Evolutionary conservation across 2,329 filamentous ascomycete genomes (phyloP).

Genomic region (Fusarium caatingaense): DNA sequence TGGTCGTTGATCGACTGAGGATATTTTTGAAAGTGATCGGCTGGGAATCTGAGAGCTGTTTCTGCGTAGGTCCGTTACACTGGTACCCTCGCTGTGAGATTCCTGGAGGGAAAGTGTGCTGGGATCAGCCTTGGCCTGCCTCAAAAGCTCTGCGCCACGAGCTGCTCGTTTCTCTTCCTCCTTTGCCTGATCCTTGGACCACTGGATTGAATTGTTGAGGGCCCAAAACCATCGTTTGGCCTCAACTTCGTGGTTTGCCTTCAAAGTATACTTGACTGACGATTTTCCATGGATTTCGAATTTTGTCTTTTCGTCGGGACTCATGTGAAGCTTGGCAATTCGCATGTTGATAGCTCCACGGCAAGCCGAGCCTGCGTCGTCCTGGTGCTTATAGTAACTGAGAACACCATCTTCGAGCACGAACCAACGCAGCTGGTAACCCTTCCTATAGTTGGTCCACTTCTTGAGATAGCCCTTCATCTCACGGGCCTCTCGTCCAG

Average conservation of each 20-base stretch:
- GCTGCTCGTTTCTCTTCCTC: constrained; percentile 84
- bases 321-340: constrained; percentile 95
- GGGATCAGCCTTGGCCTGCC: constrained; percentile 83
- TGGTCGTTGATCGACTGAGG: constrained; percentile 49
- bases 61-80: constrained; percentile 58
- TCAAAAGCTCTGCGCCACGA: constrained; percentile 78
- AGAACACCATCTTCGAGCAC: constrained; percentile 96
- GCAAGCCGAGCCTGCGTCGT: constrained; percentile 95
- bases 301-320: constrained; percentile 94
- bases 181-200: constrained; percentile 95
- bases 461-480: constrained; percentile 99
- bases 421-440: constrained; percentile 97
- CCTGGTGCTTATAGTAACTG: constrained; percentile 99
- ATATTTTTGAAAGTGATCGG: constrained; percentile 46
- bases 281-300: constrained; percentile 99
- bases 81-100: constrained; percentile 64
- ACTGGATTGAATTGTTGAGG: constrained; percentile 98
- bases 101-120: constrained; percentile 61
- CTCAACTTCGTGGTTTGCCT: constrained; percentile 97
- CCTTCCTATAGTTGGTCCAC: constrained; percentile 98
- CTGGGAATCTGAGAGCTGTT: constrained; percentile 59
- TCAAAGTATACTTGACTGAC: constrained; percentile 97
- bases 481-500: constrained; percentile 88
- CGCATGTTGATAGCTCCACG: constrained; percentile 99
- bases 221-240: constrained; percentile 99